Evolutionary conservation across 2,329 filamentous ascomycete genomes (phyloP), one percentile per base, ranked within the genome.

Genomic region (Phialophora expanda): DNA sequence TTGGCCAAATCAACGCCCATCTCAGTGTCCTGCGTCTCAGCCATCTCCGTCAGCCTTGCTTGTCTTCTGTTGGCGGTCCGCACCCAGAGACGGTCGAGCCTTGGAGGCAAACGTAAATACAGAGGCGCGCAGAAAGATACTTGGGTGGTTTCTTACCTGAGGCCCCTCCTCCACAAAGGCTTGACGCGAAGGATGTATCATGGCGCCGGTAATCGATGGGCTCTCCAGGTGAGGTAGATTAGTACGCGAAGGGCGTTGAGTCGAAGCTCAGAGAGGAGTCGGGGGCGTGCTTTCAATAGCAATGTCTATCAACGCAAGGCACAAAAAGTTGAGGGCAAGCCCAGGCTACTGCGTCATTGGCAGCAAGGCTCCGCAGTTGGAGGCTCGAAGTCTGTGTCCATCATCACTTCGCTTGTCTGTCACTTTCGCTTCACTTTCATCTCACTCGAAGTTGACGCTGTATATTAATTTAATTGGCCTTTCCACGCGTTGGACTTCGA

Each of bases 151-250:
- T 74, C 86, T 82, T 84, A 90, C 89, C 82, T 89, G 85, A 61
- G 84, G 79, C 75, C 87, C 88, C 76, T 97, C 94, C 84, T 98
- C 94, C 70, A 98, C 93, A 79, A 96, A 97, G 50, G 94, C 94
- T 79, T 94, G 90, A 71, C 95, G 87, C 77, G 94, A 88, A 65
- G 94, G 94, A 82, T 97, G 94, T 82, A 96, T 85, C 77, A 80
- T 85, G 76, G 75, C 79, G 67, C 20, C 28, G 53, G 60, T 32
- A 4, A 12, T 51, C 14, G 20, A 12, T 17, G 24, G 20, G 14
- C 9, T 41, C 20, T 22, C 9, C 7, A 22, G 30, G 14, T 28
- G 28, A 38, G n/a, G n/a, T 7, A n/a, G 22, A n/a, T 30, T 11
- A n/a, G 46, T 22, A 28, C 5, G 12, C 20, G 22, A 26, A 51